phyloP scores from a whole-genome alignment of 2,329 filamentous ascomycete species.

The Fusarium secorum region DNA sequence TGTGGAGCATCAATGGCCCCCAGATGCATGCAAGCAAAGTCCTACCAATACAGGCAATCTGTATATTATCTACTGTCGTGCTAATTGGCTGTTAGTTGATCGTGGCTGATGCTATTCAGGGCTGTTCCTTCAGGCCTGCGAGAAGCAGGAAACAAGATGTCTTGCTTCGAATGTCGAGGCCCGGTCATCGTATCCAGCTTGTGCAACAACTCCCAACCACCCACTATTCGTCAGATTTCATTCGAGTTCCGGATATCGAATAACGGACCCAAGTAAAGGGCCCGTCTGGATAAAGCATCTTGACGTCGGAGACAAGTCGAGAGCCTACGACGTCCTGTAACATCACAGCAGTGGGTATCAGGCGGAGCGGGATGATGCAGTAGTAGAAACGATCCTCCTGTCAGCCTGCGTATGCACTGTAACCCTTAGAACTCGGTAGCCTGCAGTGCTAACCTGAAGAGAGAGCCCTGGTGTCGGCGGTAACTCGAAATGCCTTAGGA shows the following conservation, averaged over 20 bases:
- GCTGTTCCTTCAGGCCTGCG: constrained; percentile 10
- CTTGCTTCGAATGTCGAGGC: constrained; percentile 4
- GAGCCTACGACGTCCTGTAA: neutral
- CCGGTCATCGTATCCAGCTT: constrained; percentile 21
- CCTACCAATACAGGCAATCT: constrained; percentile 10
- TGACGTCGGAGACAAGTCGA: constrained; percentile 1
- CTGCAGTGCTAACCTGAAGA: constrained; percentile 19
- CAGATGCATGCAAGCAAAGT: constrained; percentile 31
- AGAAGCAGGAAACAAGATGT: constrained; percentile 11
- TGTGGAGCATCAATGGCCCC: constrained; percentile 23
- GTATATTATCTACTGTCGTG: neutral
- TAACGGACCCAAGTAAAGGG: neutral
- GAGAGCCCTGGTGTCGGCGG: constrained; percentile 13
- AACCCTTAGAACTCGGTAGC: constrained; percentile 4
- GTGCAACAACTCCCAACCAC: constrained; percentile 14
- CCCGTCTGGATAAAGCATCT: neutral
- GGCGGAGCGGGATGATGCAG: constrained; percentile 22
- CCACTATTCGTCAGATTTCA: neutral
- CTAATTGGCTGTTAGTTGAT: constrained; percentile 12
- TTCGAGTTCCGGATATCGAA: neutral
- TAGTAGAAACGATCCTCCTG: constrained; percentile 18
- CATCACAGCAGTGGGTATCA: constrained; percentile 5
- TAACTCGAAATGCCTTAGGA: neutral
- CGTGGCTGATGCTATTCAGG: constrained; percentile 26
- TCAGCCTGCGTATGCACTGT: constrained; percentile 6